phyloP scores from a whole-genome alignment of 1,284 basidiomycete species.

The Leccinum variabile region DNA sequence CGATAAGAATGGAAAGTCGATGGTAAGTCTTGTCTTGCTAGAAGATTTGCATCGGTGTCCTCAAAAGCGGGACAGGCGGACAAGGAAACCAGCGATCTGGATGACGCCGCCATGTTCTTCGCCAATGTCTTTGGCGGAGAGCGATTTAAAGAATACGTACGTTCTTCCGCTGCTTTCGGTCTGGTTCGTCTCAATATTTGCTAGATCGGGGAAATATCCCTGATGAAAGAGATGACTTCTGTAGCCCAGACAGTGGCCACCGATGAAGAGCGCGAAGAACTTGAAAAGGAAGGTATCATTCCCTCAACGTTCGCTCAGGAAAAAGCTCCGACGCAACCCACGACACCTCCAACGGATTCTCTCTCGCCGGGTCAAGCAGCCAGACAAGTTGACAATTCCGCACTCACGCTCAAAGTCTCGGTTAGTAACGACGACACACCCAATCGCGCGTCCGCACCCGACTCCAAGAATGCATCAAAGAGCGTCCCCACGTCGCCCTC shows the following conservation, averaged over 20 bases:
- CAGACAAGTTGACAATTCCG: slow-evolving; percentile 15
- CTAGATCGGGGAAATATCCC: slow-evolving; percentile 89
- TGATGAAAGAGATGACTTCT: slow-evolving; percentile 88
- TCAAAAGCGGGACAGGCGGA: slow-evolving; percentile 49
- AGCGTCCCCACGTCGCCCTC: slow-evolving; percentile 30
- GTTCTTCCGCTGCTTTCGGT: slow-evolving; percentile 33
- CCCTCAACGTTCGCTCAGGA: slow-evolving; percentile 23
- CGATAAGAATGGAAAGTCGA: slow-evolving; percentile 92
- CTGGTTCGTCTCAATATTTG: slow-evolving; percentile 1
- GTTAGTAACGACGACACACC: slow-evolving; percentile 22
- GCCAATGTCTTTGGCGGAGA: slow-evolving; percentile 92
- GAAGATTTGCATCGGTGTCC: slow-evolving; percentile 8
- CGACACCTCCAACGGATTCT: slow-evolving; percentile 28
- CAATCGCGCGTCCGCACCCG: slow-evolving; percentile 17
- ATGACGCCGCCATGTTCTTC: slow-evolving; percentile 89
- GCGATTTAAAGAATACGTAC: slow-evolving; percentile 80
- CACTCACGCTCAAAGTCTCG: slow-evolving; percentile 23
- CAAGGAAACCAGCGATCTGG: slow-evolving; percentile 72
- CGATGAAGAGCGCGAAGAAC: slow-evolving; percentile 89
- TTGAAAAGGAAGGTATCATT: slow-evolving; percentile 66
- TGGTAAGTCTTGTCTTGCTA: slow-evolving; percentile 48
- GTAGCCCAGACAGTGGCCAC: slow-evolving; percentile 81
- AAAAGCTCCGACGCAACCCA: slow-evolving; percentile 24
- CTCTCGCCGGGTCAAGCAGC: slow-evolving; percentile 7
- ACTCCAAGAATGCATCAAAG: slow-evolving; percentile 26